Evolutionary conservation across 2,329 filamentous ascomycete species (phyloP).

Genomic region (Cercospora zeae-maydis): DNA sequence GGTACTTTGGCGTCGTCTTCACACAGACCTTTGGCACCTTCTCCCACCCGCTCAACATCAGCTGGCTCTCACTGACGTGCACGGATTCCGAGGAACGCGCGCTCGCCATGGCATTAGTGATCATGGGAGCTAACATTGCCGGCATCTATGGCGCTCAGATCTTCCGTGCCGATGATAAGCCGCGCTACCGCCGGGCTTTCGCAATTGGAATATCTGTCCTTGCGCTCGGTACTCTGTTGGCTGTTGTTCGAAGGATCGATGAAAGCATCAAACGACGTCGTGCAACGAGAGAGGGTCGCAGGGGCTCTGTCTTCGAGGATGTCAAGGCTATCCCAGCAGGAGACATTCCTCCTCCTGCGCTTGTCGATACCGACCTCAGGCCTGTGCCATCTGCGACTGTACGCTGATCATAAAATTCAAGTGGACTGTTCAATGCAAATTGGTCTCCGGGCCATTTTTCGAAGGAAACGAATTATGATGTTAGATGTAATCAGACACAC

Average conservation of each 20-base stretch:
- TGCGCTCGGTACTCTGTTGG: slow-evolving; percentile 43
- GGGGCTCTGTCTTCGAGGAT: slow-evolving; percentile 9
- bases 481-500: neutral
- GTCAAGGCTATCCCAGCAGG: slow-evolving; percentile 11
- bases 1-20: slow-evolving; percentile 56
- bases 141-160: slow-evolving; percentile 61
- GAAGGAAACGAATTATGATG: neutral
- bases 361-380: slow-evolving; percentile 1
- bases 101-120: slow-evolving; percentile 58
- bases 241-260: slow-evolving; percentile 45
- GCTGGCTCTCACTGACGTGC: slow-evolving; percentile 58
- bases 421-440: neutral
- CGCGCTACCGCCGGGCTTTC: slow-evolving; percentile 53
- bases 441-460: neutral
- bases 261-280: slow-evolving; percentile 33
- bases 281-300: slow-evolving; percentile 1
- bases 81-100: slow-evolving; percentile 56
- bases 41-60: slow-evolving; percentile 57
- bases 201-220: slow-evolving; percentile 47
- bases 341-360: slow-evolving; percentile 10
- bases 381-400: neutral
- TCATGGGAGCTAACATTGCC: slow-evolving; percentile 61
- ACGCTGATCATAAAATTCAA: neutral
- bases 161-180: slow-evolving; percentile 53
- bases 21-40: slow-evolving; percentile 55